Base-by-base conservation (phyloP, 345 rosid genomes). In the Pistacia integerrima region DNA sequence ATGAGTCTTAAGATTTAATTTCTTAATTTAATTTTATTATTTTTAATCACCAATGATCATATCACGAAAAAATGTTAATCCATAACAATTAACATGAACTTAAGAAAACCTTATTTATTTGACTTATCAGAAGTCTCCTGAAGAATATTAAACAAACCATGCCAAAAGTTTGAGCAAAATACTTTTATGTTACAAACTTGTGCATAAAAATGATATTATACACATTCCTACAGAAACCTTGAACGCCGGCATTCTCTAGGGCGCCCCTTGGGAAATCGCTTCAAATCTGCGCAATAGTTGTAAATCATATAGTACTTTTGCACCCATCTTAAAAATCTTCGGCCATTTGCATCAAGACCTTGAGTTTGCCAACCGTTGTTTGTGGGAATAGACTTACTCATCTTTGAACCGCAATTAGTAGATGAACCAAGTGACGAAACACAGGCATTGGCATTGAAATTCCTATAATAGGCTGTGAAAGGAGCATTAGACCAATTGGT, bases 401-500 rank as follows among this genome's bases (percentile, higher is more conserved):
- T 64, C 73, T 61, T 54, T 3, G 74, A 78, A 78, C 11, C 73
- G 69, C 74, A 84, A 38, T 38, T 6, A 74, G 71, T 56, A 62
- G 76, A 85, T 54, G 30, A 62, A 6, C 25, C 25, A 25, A 25
- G 25, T 25, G 25, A 25, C 25, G 74, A 88, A 57, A 70, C 69
- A 59, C 84, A 78, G 2, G 79, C 84, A 17, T 78, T 25, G 11
- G 85, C 85, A 16, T 74, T 69, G 78, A 86, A 87, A 67, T 69
- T 81, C 33, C 76, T 73, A 67, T 77, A 86, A 38, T 79, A 85
- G 5, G 90, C 91, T 4, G 36, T 72, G 78, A 89, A 87, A 4
- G 92, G 91, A 41, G 93, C 90, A 14, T 82, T 61, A 20, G 62
- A 65, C 91, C 89, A 90, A 67, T 90, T 90, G 3, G 78, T 84